Evolutionary conservation across 495 filamentous ascomycete species (phyloP).

Genomic region (Terfezia boudieri): DNA sequence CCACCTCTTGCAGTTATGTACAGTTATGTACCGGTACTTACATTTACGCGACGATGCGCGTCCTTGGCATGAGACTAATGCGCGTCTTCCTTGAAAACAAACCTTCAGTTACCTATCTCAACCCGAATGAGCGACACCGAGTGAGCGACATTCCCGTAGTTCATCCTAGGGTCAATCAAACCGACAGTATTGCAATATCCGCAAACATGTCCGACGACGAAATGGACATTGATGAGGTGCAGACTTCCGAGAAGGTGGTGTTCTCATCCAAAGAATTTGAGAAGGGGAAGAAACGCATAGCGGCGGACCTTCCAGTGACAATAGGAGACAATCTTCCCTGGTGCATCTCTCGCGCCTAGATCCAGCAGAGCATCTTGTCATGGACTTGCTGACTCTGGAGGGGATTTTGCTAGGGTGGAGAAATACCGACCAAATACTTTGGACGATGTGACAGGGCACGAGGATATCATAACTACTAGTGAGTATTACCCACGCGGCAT

Average conservation of each 20-base stretch:
- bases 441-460: constrained; percentile 86
- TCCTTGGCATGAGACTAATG: no score
- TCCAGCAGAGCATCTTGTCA: neutral
- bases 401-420: constrained; percentile 49
- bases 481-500: neutral
- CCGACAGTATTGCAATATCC: no score
- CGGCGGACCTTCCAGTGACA: constrained; percentile 78
- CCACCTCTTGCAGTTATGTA: no score
- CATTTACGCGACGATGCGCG: no score
- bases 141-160: no score
- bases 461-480: constrained; percentile 82
- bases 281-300: constrained; percentile 67
- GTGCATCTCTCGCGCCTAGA: constrained; percentile 24
- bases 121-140: no score
- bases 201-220: constrained; percentile 72
- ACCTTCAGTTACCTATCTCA: no score
- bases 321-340: constrained; percentile 89
- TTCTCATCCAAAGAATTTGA: constrained; percentile 38
- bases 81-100: no score
- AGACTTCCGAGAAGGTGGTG: constrained; percentile 31
- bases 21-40: no score
- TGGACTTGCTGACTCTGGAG: constrained; percentile 1
- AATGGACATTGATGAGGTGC: constrained; percentile 55
- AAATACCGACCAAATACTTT: constrained; percentile 85
- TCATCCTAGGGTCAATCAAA: no score